phyloP scores from a whole-genome alignment of 148 eudicot genomes.

The Chenopodium quinoa region DNA sequence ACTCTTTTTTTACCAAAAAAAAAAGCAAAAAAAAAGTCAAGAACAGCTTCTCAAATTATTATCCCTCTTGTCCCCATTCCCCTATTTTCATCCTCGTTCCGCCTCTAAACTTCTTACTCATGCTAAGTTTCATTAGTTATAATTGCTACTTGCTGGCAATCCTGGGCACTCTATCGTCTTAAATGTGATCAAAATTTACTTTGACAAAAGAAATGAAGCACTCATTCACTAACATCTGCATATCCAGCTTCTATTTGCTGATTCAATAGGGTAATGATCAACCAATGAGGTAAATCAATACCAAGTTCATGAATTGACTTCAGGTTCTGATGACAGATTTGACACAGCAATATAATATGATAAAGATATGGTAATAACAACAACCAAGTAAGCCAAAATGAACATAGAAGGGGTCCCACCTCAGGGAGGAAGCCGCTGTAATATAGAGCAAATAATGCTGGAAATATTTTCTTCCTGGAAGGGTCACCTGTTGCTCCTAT shows the following conservation, averaged over 20 bases:
- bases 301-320: not conserved
- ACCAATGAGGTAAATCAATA: not conserved
- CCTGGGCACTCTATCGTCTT: not conserved
- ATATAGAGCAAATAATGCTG: conserved; percentile 44
- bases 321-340: not conserved
- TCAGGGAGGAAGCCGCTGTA: conserved; percentile 39
- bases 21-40: not conserved
- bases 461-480: conserved; percentile 39
- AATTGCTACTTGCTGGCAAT: not conserved
- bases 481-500: conserved; percentile 40
- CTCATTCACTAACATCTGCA: not conserved
- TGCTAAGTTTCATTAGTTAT: not conserved
- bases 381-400: not conserved
- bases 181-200: not conserved
- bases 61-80: not conserved
- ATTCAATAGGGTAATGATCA: not conserved
- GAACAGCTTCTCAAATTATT: not conserved
- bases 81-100: not conserved
- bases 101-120: not conserved
- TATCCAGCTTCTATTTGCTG: not conserved
- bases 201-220: not conserved
- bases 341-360: not conserved
- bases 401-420: conserved; percentile 24
- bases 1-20: no score
- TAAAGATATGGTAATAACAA: not conserved